A percentile compares a stretch with the other conserved stretches of the same genome.
Evolutionary conservation across 202 grass and related monocot species (phyloP).

Genomic region (Cymbopogon flexuosus): DNA sequence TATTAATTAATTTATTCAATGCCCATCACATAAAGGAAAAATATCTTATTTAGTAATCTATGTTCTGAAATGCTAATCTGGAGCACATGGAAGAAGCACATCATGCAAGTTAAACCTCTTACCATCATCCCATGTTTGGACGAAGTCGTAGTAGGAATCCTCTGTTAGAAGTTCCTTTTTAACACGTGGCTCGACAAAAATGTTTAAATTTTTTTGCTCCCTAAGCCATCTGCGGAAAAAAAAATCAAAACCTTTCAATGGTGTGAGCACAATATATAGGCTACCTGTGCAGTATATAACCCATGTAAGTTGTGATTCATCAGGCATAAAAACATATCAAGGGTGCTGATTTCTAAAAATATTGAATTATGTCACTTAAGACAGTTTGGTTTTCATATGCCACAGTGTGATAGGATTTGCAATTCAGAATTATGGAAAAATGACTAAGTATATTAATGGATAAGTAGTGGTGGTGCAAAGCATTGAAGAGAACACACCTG

Average conservation of each 20-base stretch:
- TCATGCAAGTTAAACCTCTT: constrained; percentile 23
- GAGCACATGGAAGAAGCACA: background rate
- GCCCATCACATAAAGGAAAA: background rate
- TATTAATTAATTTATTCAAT: background rate
- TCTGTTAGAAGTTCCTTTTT: constrained; percentile 66
- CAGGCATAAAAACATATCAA: constrained; percentile 15
- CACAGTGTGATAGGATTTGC: background rate
- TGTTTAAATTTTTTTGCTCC: constrained; percentile 68
- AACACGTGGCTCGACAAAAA: constrained; percentile 81
- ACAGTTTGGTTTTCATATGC: constrained; percentile 1
- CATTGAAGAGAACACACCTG: constrained; percentile 58
- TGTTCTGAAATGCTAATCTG: background rate
- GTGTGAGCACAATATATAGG: background rate
- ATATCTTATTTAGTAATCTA: background rate
- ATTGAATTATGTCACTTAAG: background rate
- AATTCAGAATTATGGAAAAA: constrained; percentile 11
- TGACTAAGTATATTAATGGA: background rate
- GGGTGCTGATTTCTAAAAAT: background rate
- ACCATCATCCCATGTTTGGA: constrained; percentile 96
- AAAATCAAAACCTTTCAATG: background rate
- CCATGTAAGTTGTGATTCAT: constrained; percentile 11
- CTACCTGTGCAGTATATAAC: background rate
- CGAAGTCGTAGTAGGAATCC: constrained; percentile 52
- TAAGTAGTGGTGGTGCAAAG: background rate
- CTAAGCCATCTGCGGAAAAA: constrained; percentile 77